A percentile compares a stretch with the other conserved stretches of the same genome.
Evolutionary conservation across 768 basidiomycete species (phyloP).

Genomic region (Collybia mongolica): DNA sequence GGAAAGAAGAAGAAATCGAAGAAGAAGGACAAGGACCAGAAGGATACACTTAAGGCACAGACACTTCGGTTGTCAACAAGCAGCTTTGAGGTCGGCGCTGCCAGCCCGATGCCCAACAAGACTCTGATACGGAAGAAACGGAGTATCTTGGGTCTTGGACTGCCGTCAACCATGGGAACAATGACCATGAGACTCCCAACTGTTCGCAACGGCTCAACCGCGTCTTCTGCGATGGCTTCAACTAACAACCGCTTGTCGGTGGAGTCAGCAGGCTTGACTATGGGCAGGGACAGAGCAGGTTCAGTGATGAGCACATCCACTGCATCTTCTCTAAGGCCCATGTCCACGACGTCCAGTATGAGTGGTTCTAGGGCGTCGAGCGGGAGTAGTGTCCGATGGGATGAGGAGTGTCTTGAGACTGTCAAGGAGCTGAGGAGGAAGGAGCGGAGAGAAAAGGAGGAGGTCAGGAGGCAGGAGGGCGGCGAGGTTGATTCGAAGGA

Average conservation of each 20-base stretch:
- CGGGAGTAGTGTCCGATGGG: constrained; percentile 50
- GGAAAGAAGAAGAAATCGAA: constrained; percentile 22
- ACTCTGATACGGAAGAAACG: constrained; percentile 54
- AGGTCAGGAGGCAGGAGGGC: constrained; percentile 24
- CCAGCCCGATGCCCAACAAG: constrained; percentile 36
- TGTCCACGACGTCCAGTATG: constrained; percentile 30
- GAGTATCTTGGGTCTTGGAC: constrained; percentile 59
- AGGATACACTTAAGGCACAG: constrained; percentile 32
- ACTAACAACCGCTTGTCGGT: constrained; percentile 34
- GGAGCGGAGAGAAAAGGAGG: constrained; percentile 36
- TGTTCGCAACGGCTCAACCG: constrained; percentile 36
- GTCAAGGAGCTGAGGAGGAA: constrained; percentile 40
- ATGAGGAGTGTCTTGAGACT: constrained; percentile 44
- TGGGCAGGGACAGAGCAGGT: constrained; percentile 30
- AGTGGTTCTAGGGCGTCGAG: constrained; percentile 27
- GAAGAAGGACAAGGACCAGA: constrained; percentile 32
- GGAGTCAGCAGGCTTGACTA: constrained; percentile 23
- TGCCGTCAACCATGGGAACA: constrained; percentile 48
- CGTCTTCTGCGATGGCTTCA: constrained; percentile 24
- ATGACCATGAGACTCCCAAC: constrained; percentile 40
- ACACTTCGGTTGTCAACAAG: constrained; percentile 51
- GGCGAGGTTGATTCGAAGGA: constrained; percentile 25
- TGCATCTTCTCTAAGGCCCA: constrained; percentile 43
- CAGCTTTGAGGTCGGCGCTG: constrained; percentile 67
- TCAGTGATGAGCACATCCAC: constrained; percentile 33